Base-by-base conservation (phyloP, 768 basidiomycete genomes). In the Boletellus sp. region DNA sequence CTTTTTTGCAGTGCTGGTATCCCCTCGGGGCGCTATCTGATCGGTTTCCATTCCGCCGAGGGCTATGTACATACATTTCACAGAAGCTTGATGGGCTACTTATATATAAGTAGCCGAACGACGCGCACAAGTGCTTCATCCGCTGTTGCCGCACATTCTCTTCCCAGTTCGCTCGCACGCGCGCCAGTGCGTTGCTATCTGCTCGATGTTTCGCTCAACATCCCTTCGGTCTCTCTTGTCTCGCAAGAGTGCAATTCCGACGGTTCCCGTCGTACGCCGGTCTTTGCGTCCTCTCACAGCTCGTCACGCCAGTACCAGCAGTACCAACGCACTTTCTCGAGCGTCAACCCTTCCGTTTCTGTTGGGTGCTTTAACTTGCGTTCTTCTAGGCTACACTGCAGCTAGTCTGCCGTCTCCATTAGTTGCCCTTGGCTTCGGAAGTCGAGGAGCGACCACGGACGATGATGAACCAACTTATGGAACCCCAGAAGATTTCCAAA, bases 401-500 rank as follows among this genome's bases (percentile, higher is more conserved):
- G 1, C 41, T 7, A 20, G 26, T 45, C n/a, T 28, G 17, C 41
- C 53, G 32, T 56, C 52, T 12, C 50, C 45, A 4, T 20, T 54
- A 1, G 39, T 28, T 16, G 34, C 42, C 36, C 39, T 61, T 35
- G 54, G 51, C 31, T 32, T 53, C 19, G 20, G 36, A 33, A 47
- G 24, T n/a, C 42, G 2, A 7, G 48, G 36, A 36, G 19, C 23
- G 37, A 24, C 47, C 31, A 13, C 36, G 7, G 41, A 28, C 17
- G 54, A 52, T 6, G 46, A 44, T 13, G 32, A 69, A 42, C 65
- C 68, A 6, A 59, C 57, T 15, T 85, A 80, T 55, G 85, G 81
- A 12, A 69, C 79, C 9, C 68, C 72, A 1, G 57, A 70, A 17
- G 85, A 86, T 45, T 80, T 84, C 53, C 53, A 71, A 40, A 57